phyloP scores from a whole-genome alignment of 179 eudicot genomes.

The Heliamphora pulchella region DNA sequence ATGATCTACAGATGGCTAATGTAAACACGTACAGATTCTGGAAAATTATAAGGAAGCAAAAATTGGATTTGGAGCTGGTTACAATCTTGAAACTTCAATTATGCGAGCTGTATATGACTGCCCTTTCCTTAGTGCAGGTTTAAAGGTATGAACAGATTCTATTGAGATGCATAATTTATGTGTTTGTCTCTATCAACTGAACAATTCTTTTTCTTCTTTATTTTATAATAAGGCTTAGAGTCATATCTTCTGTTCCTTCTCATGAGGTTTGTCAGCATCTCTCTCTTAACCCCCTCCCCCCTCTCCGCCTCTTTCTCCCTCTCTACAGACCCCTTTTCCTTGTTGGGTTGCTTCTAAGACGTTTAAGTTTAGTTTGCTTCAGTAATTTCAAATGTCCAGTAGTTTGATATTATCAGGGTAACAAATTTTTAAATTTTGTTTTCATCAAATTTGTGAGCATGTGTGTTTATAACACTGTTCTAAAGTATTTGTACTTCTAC shows the following conservation, averaged over 20 bases:
- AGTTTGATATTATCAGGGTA: neutral
- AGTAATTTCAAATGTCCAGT: neutral
- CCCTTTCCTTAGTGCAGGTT: conserved; percentile 64
- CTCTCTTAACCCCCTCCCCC: neutral
- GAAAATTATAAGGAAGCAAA: conserved; percentile 52
- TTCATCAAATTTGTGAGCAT: neutral
- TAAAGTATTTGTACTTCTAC: neutral
- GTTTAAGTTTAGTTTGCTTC: neutral
- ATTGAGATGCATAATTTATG: neutral
- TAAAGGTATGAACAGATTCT: conserved; percentile 40
- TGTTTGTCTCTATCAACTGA: neutral
- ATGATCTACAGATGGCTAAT: conserved; percentile 23
- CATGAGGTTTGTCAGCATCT: neutral
- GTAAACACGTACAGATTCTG: conserved; percentile 46
- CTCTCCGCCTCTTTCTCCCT: neutral
- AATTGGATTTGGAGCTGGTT: conserved; percentile 78
- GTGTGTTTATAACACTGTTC: neutral
- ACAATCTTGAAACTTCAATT: conserved; percentile 50
- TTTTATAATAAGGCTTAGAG: no score
- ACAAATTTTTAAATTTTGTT: neutral
- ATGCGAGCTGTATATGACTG: conserved; percentile 65
- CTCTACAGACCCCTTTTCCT: neutral
- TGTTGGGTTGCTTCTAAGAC: neutral
- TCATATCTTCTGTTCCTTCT: no score
- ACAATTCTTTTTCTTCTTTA: neutral